phyloP scores from a whole-genome alignment of 2,329 filamentous ascomycete species.

The Tolypocladium tropicale region DNA sequence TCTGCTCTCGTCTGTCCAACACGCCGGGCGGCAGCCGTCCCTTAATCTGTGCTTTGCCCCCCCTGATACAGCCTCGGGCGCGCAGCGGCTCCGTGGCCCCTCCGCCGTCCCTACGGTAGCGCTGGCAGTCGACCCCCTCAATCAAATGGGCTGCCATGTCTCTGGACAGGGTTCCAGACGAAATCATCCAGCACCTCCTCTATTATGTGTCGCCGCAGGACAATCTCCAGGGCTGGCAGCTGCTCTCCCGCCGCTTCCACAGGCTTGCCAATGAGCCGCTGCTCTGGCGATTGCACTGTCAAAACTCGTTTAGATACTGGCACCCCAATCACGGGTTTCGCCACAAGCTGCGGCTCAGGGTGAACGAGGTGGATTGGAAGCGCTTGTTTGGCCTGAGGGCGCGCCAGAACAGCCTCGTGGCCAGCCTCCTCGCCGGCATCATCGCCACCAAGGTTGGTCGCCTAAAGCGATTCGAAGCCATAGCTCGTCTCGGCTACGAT shows the following conservation, averaged over 20 bases:
- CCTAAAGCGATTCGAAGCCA: constrained; percentile 56
- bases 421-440: constrained; percentile 53
- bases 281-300: constrained; percentile 73
- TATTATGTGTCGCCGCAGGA: constrained; percentile 48
- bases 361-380: constrained; percentile 64
- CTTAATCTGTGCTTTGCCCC: neutral
- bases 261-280: constrained; percentile 59
- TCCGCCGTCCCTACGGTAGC: neutral
- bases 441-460: constrained; percentile 61
- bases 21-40: neutral
- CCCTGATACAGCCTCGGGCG: neutral
- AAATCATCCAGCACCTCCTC: constrained; percentile 75
- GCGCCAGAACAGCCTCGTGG: constrained; percentile 39
- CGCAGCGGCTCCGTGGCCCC: neutral
- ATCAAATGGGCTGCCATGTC: constrained; percentile 18
- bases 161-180: constrained; percentile 57
- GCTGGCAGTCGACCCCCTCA: neutral
- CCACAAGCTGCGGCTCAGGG: constrained; percentile 41
- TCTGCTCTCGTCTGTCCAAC: neutral
- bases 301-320: constrained; percentile 64
- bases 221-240: constrained; percentile 35
- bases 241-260: constrained; percentile 53
- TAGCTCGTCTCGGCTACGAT: constrained; percentile 71
- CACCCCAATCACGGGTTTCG: constrained; percentile 50
- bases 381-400: constrained; percentile 49